Evolutionary conservation across 352 stramenopile genomes (phyloP).

Genomic region (Phytopythium boreale): DNA sequence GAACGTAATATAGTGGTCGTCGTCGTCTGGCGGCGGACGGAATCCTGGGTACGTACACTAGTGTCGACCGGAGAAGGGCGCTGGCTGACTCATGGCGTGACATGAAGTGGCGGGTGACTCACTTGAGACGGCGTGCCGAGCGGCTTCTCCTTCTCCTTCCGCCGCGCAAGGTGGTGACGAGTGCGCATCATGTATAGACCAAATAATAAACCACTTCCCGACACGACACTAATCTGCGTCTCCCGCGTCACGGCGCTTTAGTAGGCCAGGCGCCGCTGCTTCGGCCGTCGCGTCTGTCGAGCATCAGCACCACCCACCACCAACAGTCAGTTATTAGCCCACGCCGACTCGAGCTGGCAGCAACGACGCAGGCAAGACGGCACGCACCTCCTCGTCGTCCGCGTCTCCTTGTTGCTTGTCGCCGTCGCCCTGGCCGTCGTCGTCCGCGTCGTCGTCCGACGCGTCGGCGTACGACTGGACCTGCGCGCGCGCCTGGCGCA

Average conservation of each 20-base stretch:
- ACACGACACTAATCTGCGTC: background rate
- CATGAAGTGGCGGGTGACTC: too few relatives aligned
- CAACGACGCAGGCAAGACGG: background rate
- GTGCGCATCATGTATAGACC: too few relatives aligned
- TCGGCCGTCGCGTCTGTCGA: background rate
- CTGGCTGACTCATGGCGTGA: background rate
- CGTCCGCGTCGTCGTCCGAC: conserved; percentile 17
- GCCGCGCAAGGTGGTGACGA: too few relatives aligned
- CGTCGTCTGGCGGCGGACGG: too few relatives aligned
- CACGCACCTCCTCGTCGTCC: background rate
- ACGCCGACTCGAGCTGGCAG: background rate
- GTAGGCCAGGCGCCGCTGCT: background rate
- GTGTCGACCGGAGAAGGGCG: too few relatives aligned
- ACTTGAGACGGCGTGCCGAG: too few relatives aligned
- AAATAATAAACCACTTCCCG: background rate
- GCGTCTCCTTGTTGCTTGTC: background rate
- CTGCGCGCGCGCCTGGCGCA: conserved; percentile 38
- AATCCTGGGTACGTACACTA: too few relatives aligned
- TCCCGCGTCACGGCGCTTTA: background rate
- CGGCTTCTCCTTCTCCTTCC: too few relatives aligned
- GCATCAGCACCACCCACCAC: background rate
- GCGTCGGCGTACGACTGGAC: conserved; percentile 28
- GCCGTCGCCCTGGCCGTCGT: conserved; percentile 18
- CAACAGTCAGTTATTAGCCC: background rate
- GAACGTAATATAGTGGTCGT: conserved; percentile 1